A percentile compares a stretch with the other conserved stretches of the same genome.
Conservation (phyloP, 768 basidiomycete species). For the Lyophyllum decastes region DNA sequence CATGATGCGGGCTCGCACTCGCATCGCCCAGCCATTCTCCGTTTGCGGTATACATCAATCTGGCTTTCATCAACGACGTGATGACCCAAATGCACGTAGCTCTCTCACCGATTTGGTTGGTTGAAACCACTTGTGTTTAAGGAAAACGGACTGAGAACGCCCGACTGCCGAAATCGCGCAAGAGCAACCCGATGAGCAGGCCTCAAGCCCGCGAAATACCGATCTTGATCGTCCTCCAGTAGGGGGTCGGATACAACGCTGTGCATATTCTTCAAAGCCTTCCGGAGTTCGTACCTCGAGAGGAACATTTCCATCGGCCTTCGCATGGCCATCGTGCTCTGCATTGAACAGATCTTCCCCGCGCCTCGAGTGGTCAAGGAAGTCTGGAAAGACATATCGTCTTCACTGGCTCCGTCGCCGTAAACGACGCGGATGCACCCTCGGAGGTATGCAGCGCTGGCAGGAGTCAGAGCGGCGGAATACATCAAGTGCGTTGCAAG, state of each 20-base stretch:
- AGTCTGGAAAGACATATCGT: conserved; percentile 39
- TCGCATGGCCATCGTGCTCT: conserved; percentile 36
- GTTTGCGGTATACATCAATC: conserved; percentile 45
- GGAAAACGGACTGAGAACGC: conserved; percentile 39
- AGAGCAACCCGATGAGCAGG: conserved; percentile 42
- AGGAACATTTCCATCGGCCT: conserved; percentile 40
- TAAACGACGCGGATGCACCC: conserved; percentile 38
- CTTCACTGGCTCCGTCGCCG: conserved; percentile 27
- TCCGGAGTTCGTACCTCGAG: conserved; percentile 19
- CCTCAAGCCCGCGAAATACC: conserved; percentile 36
- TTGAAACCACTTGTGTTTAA: conserved; percentile 32
- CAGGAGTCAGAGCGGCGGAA: conserved; percentile 36
- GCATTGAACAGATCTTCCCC: conserved; percentile 37
- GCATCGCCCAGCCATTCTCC: conserved; percentile 46
- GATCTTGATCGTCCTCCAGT: conserved; percentile 42
- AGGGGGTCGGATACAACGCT: conserved; percentile 34
- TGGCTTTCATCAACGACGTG: conserved; percentile 9
- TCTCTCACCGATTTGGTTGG: conserved; percentile 39
- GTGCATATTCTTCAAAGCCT: conserved; percentile 29
- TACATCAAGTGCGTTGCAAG: conserved; percentile 44
- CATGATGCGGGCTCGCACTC: conserved; percentile 44
- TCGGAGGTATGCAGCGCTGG: conserved; percentile 34
- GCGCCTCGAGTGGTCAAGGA: conserved; percentile 32
- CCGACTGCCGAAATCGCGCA: conserved; percentile 37
- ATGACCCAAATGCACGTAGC: background rate